phyloP scores from a whole-genome alignment of 1,139 yeast species.

The Kodamaea arcana region DNA sequence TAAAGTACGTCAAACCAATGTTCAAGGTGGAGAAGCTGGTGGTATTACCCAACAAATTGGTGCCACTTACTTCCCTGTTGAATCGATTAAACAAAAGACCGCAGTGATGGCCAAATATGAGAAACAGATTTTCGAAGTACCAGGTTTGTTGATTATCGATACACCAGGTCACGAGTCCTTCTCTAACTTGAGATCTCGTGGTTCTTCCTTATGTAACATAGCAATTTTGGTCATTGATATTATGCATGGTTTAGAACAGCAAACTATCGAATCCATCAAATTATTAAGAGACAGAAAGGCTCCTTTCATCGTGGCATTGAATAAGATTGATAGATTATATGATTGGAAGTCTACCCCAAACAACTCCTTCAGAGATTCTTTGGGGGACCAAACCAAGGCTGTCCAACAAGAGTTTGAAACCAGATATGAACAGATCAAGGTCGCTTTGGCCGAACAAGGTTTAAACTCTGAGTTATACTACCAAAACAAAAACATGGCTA shows the following conservation, averaged over 20 bases:
- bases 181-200: slow-evolving; percentile 95
- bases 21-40: slow-evolving; percentile 99
- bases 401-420: slow-evolving; percentile 92
- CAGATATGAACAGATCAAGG: slow-evolving; percentile 78
- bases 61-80: slow-evolving; percentile 98
- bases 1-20: slow-evolving; percentile 96
- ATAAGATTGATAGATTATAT: slow-evolving; percentile 94
- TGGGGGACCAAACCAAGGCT: slow-evolving; percentile 71
- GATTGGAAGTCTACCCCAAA: slow-evolving; percentile 91
- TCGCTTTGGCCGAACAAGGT: slow-evolving; percentile 96
- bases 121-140: slow-evolving; percentile 85
- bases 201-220: slow-evolving; percentile 97
- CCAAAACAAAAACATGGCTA: slow-evolving; percentile 90
- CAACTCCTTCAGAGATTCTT: slow-evolving; percentile 93
- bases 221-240: slow-evolving; percentile 97
- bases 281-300: slow-evolving; percentile 95
- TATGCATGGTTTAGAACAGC: slow-evolving; percentile 98
- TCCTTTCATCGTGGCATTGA: slow-evolving; percentile 93
- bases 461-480: slow-evolving; percentile 94
- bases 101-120: slow-evolving; percentile 86
- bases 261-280: slow-evolving; percentile 89
- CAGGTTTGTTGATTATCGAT: slow-evolving; percentile 93
- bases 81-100: slow-evolving; percentile 86
- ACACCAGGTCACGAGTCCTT: slow-evolving; percentile 99
- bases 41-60: slow-evolving; percentile 99